phyloP scores from a whole-genome alignment of 116 monocot genomes.

The Trichopus zeylanicus region DNA sequence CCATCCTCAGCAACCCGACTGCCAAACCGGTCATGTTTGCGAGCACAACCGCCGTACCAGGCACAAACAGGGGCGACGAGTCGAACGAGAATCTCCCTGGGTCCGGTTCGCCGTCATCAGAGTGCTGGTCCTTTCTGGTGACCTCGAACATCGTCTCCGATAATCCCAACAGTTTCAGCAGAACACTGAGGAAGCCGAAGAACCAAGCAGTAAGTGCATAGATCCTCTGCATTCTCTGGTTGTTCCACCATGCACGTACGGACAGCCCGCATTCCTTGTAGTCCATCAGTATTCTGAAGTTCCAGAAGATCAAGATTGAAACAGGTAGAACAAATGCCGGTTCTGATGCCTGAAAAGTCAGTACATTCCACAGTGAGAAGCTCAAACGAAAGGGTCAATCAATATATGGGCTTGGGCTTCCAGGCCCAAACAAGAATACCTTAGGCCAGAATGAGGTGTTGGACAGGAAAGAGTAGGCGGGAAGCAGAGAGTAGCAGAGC shows the following conservation, averaged over 20 bases:
- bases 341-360: conserved; percentile 25
- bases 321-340: conserved; percentile 8
- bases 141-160: conserved; percentile 43
- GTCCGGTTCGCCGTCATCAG: neutral
- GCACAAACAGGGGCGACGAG: conserved; percentile 34
- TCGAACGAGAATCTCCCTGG: conserved; percentile 52
- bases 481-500: conserved; percentile 29
- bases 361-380: too few species aligned
- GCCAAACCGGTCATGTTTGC: conserved; percentile 14
- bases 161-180: conserved; percentile 30
- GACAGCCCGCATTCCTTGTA: conserved; percentile 25
- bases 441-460: conserved; percentile 38
- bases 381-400: too few species aligned
- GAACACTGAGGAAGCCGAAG: conserved; percentile 26
- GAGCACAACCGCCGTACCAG: conserved; percentile 29
- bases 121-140: conserved; percentile 30
- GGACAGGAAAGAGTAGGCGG: conserved; percentile 31
- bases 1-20: neutral
- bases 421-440: too few species aligned
- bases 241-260: conserved; percentile 49
- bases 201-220: conserved; percentile 16
- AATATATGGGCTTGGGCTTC: too few species aligned
- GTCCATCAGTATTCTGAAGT: conserved; percentile 14
- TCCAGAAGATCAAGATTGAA: conserved; percentile 16
- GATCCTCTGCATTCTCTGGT: conserved; percentile 41